Evolutionary conservation across 805 yeast genomes (phyloP), one percentile per base, ranked within the genome.

Genomic region (Schwanniomyces sp.): DNA sequence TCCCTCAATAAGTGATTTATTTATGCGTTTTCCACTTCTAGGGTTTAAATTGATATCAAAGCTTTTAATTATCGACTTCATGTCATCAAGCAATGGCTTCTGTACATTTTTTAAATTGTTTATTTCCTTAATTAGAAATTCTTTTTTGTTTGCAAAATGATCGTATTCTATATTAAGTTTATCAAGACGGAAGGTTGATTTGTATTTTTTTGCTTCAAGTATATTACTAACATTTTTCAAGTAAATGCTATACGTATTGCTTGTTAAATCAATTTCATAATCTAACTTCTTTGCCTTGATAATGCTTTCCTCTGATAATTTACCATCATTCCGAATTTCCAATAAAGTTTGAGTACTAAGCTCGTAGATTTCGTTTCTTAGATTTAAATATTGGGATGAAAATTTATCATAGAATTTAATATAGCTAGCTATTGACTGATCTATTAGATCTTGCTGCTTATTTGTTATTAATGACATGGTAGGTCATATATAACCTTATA

Each of bases 81-180:
- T 68, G 41, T 70, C 58, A 25, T 67, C 69, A 21, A 73, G 53
- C 10, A 69, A 49, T 2, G 77, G 78, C 43, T 67, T 59, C 46
- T 71, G 69, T 7, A 60, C 58, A 9, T 58, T 56, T 34, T 53
- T 57, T 32, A 70, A 57, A 14, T 59, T 53, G n/a, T 54, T 53
- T 8, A 67, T 62, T 27, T 60, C 61, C 17, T 51, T 50, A 11
- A 54, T 44, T 4, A 62, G 43, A 4, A 28, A 34, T 3, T 49
- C 39, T 37, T 63, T 56, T 16, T 53, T 48, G 3, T 30, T 41
- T 3, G 51, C 24, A 10, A 72, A 52, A 7, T 48, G 49, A 12
- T 56, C 61, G 37, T 55, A 57, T 32, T 66, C 55, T 12, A 40
- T 39, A 18, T 55, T 53, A 8, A 72, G 55, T 9, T 58, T 55